Percentiles rank a stretch among this genome's conserved stretches.
phyloP scores from a whole-genome alignment of 768 basidiomycete genomes.

The Collybiopsis confluens region DNA sequence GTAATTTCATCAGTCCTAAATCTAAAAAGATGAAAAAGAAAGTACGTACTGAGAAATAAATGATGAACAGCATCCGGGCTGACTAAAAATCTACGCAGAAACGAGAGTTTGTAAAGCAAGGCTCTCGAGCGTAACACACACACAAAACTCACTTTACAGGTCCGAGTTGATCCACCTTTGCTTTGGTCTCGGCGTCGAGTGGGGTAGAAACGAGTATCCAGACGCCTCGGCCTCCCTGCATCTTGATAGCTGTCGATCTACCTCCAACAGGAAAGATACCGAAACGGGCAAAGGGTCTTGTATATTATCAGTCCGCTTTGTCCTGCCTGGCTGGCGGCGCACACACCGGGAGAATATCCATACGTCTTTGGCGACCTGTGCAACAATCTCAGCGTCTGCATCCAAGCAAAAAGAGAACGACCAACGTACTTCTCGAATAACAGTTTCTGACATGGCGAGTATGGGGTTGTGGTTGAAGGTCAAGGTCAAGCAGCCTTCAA shows the following conservation, averaged over 20 bases:
- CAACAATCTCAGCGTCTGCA: background rate
- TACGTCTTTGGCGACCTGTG: slow-evolving; percentile 48
- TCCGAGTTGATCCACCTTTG: slow-evolving; percentile 58
- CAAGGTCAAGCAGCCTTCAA: background rate
- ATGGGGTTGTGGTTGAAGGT: background rate
- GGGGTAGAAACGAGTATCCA: slow-evolving; percentile 83
- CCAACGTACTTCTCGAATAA: slow-evolving; percentile 39
- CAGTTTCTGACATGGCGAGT: slow-evolving; percentile 9
- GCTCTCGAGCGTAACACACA: background rate
- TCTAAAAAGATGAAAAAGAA: slow-evolving; percentile 7
- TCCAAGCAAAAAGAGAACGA: background rate
- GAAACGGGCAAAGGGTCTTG: slow-evolving; percentile 68
- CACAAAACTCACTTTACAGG: slow-evolving; percentile 51
- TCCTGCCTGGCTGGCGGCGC: background rate
- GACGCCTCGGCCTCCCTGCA: slow-evolving; percentile 56
- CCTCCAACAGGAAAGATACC: slow-evolving; percentile 75
- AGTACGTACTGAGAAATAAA: slow-evolving; percentile 55
- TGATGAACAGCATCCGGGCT: slow-evolving; percentile 57
- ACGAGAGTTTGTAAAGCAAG: background rate
- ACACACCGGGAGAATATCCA: slow-evolving; percentile 66
- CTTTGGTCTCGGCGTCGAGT: slow-evolving; percentile 58
- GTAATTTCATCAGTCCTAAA: slow-evolving; percentile 6
- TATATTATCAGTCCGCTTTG: too few species aligned
- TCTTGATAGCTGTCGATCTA: slow-evolving; percentile 74
- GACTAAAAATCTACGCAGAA: slow-evolving; percentile 46